Evolutionary conservation across 257 asterid genomes (phyloP), one percentile per base, ranked within the genome.

Genomic region (Salvia miltiorrhiza): DNA sequence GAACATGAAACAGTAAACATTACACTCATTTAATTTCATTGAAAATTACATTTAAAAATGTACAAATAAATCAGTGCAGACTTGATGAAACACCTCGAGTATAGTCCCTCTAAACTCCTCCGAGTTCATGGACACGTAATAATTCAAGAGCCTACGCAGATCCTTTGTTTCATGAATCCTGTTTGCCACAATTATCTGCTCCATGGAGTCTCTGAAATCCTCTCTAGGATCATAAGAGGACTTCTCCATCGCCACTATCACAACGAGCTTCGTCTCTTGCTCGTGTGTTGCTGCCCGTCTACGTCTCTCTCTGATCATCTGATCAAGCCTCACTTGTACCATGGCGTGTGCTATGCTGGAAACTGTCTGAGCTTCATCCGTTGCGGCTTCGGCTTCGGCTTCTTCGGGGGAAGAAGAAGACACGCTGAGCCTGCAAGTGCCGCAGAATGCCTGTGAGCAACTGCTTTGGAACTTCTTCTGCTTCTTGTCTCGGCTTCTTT

Each of bases 171-270:
- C 84, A 9, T 55, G 62, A 64, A 88, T 86, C 74, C 78, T 57
- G 45, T 86, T 84, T 0, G 82, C 75, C 9, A 74, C 59, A 17
- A 90, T 90, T 82, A 90, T 85, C 75, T 83, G 75, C 82, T 79
- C 82, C 57, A 90, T 88, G 21, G 97, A 90, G 70, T 83, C 87
- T 48, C 87, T 79, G 73, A 90, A 88, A 73, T 90, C 93, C 78
- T 83, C 75, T 63, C 88, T 79, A 3, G 96, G 96, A 79, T 90
- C 89, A 55, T 70, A 80, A 7, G 94, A 80, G 0, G 85, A 65
- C 74, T 86, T 90, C 92, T 90, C 92, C 92, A 78, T 80, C 1
- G 96, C 92, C 80, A 90, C 74, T 87, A 88, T 79, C 37, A 90
- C 82, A 0, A 88, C 72, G 13, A 90, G 79, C 83, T 80, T 87